These are phyloP conservation scores for Juncus effusus DNA, from an alignment of 176 grass and related monocot genomes.

Conservation along the genomic window DNA sequence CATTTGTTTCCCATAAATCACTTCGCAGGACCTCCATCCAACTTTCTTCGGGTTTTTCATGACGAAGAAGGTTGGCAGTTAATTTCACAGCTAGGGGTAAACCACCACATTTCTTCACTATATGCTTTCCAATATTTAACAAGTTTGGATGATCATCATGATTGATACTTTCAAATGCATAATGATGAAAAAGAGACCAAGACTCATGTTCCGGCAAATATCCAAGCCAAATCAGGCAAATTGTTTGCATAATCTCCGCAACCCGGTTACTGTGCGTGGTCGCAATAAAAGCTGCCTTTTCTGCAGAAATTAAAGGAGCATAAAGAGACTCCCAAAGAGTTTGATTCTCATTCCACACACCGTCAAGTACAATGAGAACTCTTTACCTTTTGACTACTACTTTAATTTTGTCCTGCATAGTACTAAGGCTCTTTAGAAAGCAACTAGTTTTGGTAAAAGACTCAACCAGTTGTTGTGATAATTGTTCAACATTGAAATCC, in stretches of 20 bases:
- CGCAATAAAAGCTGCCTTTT: too few relatives aligned
- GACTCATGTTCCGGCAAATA: neutral
- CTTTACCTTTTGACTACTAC: neutral
- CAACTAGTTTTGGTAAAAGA: neutral
- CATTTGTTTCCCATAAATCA: neutral
- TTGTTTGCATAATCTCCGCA: neutral
- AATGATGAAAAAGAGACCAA: neutral
- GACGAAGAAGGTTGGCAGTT: neutral
- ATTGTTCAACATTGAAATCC: too few relatives aligned
- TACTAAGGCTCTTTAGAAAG: neutral
- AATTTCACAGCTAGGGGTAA: neutral
- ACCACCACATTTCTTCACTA: neutral
- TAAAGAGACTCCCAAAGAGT: too few relatives aligned
- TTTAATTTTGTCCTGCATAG: neutral
- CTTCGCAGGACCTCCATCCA: slow-evolving; percentile 10
- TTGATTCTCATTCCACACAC: slow-evolving; percentile 11
- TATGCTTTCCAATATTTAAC: neutral
- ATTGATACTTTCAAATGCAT: slow-evolving; percentile 3
- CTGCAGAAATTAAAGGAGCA: too few relatives aligned
- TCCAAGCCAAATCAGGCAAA: neutral
- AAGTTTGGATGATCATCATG: neutral
- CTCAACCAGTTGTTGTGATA: slow-evolving; percentile 18
- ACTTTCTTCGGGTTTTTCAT: neutral
- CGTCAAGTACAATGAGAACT: slow-evolving; percentile 21
- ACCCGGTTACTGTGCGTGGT: too few relatives aligned